Evolutionary conservation across 192 early-diverging fungal species (phyloP), one percentile per base, ranked within the genome.

Genomic region (Podila clonocystis): DNA sequence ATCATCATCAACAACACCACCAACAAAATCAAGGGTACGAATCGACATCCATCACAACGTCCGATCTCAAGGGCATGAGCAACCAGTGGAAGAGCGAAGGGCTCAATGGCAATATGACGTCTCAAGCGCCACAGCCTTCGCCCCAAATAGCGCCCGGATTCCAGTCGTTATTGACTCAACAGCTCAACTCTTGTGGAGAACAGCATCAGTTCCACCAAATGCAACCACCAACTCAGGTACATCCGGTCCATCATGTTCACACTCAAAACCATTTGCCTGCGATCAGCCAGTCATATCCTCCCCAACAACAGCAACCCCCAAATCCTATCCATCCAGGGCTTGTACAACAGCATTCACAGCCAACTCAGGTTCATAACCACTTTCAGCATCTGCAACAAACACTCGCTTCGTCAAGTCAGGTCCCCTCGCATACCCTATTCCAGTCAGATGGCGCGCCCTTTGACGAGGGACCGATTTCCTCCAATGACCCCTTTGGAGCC

Each of bases 401-500:
- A 30, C 30, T 60, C 19, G 3, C 20, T 20, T 5, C 20, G 9
- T 45, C 41, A 36, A 38, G 8, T 7, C 62, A 36, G 62, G 62
- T 9, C 22, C 28, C 11, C 15, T 36, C 33, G 9, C 30, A n/a
- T n/a, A 17, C 9, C 15, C 15, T 22, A 15, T 34, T 31, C 33
- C n/a, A 20, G 20, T 22, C 52, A 55, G 52, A 55, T 15, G 20
- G 11, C 0, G 8, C 34, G 19, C 0, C 20, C 20, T 34, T 22
- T 38, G 30, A 63, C 8, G 20, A 63, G 2, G 30, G 28, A 62
- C 31, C 9, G 33, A n/a, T 33, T 29, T 20, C 20, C 28, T 17
- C 59, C 30, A 64, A 78, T n/a, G 75, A 78, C 15, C 57, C 24
- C 7, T 78, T 48, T 57, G 75, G 65, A 17, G 69, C 75, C 12